Base-by-base conservation (phyloP, 1,139 yeast genomes). In the Yamadazyma diospyri region DNA sequence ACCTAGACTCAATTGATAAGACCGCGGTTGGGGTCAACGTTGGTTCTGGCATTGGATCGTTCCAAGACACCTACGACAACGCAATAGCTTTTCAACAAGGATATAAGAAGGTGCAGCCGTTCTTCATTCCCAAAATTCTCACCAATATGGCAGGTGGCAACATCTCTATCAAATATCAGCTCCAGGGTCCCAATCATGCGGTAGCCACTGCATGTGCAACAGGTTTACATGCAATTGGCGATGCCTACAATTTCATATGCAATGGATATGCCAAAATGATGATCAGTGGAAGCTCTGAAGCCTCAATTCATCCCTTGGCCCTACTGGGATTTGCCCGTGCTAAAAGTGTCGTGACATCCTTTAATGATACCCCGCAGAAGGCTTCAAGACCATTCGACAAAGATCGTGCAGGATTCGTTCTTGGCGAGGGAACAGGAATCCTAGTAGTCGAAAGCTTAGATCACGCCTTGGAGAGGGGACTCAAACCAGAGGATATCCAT, bases 131-230 rank as follows among this genome's bases (percentile, higher is more conserved):
- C 1, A 79, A 76, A 45, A 61, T 89, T 29, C 65, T 94, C 33
- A 76, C 85, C 32, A 94, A 92, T 56, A 94, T 94, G 97, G 96
- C 96, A 0, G 88, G 92, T 0, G 97, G 98, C 2, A 82, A 88
- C 44, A 75, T 92, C 4, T 82, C 96, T 4, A 89, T 92, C 37
- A 72, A 76, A 43, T 76, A 79, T 49, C 82, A 84, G 3, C 60
- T 87, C 21, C 65, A 72, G 45, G 99, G 98, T 0, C 95, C 96
- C 2, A 77, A 85, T 35, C 96, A 88, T 53, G 67, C 95, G 0
- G 94, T 81, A 0, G 76, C 95, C 1, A 88, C 97, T 0, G 98
- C 98, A 1, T 94, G 99, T 63, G 95, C 98, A 3, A 88, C 98
- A 0, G 99, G 99, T 0, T 75, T 85, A 19, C 94, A 92, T 51